Evolutionary conservation across 2,329 filamentous ascomycete species (phyloP).

Genomic region (Lasiodiplodia hormozganensis): DNA sequence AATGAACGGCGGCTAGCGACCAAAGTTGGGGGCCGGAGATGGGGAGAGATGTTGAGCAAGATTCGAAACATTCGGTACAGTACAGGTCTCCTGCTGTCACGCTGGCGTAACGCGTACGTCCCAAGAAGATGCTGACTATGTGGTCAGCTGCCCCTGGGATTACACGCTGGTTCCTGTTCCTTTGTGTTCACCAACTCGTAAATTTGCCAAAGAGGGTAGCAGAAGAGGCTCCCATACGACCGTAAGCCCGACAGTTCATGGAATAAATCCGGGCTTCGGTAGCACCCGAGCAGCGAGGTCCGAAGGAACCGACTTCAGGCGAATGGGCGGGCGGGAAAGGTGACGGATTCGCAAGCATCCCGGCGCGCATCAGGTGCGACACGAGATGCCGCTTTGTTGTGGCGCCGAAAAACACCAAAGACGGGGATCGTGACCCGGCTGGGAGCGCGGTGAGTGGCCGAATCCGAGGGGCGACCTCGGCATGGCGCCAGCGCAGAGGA

Average conservation of each 20-base stretch:
- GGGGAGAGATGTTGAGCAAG: conserved; percentile 6
- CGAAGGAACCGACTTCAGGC: conserved; percentile 11
- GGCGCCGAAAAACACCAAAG: conserved; percentile 20
- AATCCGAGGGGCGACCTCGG: conserved; percentile 9
- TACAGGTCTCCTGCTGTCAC: not conserved
- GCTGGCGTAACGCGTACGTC: not conserved
- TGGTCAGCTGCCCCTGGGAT: conserved; percentile 2
- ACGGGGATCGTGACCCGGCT: conserved; percentile 22
- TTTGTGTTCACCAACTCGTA: conserved; percentile 3
- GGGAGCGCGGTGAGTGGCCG: conserved; percentile 15
- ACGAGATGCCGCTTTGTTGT: conserved; percentile 14
- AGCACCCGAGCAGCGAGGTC: conserved; percentile 13
- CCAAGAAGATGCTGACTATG: not conserved
- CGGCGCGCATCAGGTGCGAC: conserved; percentile 12
- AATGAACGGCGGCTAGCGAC: not conserved
- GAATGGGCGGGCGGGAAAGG: conserved; percentile 1
- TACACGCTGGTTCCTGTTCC: not conserved
- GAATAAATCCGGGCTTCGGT: conserved; percentile 16
- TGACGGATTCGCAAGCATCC: conserved; percentile 13
- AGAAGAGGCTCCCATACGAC: conserved; percentile 2
- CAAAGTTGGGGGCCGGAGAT: conserved; percentile 18
- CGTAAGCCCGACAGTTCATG: conserved; percentile 11
- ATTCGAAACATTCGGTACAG: not conserved
- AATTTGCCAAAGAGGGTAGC: not conserved
- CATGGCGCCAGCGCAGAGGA: not conserved